Evolutionary conservation across 2,329 filamentous ascomycete species (phyloP).

Genomic region (Paecilomyces niveus): DNA sequence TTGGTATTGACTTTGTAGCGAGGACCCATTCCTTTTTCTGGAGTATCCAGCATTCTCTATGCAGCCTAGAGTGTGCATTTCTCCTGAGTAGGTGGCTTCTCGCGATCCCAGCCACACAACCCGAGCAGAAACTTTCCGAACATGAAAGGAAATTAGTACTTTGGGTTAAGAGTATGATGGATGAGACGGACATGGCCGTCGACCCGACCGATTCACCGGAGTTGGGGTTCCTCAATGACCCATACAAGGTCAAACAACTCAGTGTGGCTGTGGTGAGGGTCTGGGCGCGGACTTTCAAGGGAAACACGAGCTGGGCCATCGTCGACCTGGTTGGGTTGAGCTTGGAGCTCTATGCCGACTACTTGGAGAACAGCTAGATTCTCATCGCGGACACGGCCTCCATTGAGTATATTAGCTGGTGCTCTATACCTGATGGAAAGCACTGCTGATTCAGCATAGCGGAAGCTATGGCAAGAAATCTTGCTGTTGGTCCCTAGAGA

Average conservation of each 20-base stretch:
- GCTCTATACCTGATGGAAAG: background rate
- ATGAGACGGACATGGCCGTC: constrained; percentile 42
- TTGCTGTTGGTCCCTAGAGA: background rate
- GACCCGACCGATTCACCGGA: constrained; percentile 31
- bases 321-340: constrained; percentile 41
- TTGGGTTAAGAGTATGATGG: constrained; percentile 45
- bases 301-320: constrained; percentile 44
- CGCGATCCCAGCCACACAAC: constrained; percentile 35
- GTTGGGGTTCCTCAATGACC: constrained; percentile 36
- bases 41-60: constrained; percentile 50
- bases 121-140: constrained; percentile 37
- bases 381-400: background rate
- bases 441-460: background rate
- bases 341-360: constrained; percentile 40
- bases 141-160: constrained; percentile 41
- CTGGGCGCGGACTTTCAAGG: constrained; percentile 41
- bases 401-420: background rate
- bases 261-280: constrained; percentile 43
- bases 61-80: constrained; percentile 48
- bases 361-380: constrained; percentile 27
- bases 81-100: constrained; percentile 41
- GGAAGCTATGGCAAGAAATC: background rate
- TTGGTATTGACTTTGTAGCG: constrained; percentile 48
- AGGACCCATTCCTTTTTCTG: constrained; percentile 49
- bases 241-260: constrained; percentile 37